A percentile compares a stretch with the other conserved stretches of the same genome.
phyloP scores from a whole-genome alignment of 148 eudicot genomes.

The Heliamphora exappendiculata region DNA sequence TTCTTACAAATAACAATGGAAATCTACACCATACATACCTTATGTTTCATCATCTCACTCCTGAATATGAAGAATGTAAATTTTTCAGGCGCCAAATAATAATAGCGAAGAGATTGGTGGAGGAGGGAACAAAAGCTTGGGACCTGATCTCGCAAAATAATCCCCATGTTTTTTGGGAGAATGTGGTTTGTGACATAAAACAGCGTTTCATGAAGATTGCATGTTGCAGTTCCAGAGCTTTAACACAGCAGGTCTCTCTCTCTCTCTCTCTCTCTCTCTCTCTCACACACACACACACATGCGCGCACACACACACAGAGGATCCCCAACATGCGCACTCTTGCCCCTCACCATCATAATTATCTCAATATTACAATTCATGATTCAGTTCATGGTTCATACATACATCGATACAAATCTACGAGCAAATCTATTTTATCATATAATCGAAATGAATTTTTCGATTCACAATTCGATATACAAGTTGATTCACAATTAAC shows the following conservation, averaged over 20 bases:
- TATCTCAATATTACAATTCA: neutral
- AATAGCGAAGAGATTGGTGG: slow-evolving; percentile 65
- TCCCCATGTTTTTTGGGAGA: slow-evolving; percentile 65
- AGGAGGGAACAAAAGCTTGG: slow-evolving; percentile 82
- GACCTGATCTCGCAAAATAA: slow-evolving; percentile 46
- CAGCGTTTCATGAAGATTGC: slow-evolving; percentile 62
- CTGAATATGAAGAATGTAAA: neutral
- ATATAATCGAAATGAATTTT: too few species aligned
- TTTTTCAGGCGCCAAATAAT: slow-evolving; percentile 65
- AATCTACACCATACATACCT: neutral
- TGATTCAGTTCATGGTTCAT: too few species aligned
- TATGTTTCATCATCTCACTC: neutral
- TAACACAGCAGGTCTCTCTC: slow-evolving; percentile 59
- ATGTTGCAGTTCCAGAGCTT: slow-evolving; percentile 55
- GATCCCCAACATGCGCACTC: neutral
- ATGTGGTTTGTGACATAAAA: slow-evolving; percentile 50
- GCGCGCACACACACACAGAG: neutral
- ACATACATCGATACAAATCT: too few species aligned
- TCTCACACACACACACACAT: neutral
- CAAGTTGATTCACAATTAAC: too few species aligned
- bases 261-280: slow-evolving; percentile 11
- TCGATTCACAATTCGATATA: too few species aligned
- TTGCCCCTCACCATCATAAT: neutral
- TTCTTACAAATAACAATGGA: neutral
- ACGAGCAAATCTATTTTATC: too few species aligned